Conservation (phyloP, 805 yeast species). For the Nakazawaea ishiwadae region DNA sequence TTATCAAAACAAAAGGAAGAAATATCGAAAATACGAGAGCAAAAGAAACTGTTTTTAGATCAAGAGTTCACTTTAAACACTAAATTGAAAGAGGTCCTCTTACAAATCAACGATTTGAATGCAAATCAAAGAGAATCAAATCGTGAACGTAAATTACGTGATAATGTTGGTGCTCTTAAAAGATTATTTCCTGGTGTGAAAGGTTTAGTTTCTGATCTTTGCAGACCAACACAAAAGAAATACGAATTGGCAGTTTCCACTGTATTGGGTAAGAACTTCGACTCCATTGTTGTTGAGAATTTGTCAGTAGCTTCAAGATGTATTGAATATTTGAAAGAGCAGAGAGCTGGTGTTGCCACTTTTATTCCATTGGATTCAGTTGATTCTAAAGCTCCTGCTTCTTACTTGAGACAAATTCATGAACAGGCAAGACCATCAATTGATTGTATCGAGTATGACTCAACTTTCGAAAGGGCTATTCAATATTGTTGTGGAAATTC, state of each 20-base stretch:
- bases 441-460: slow-evolving; percentile 71
- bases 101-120: slow-evolving; percentile 63
- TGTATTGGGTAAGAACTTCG: slow-evolving; percentile 72
- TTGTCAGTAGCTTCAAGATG: slow-evolving; percentile 70
- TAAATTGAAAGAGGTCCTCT: slow-evolving; percentile 53
- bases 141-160: slow-evolving; percentile 65
- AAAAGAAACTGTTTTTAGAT: slow-evolving; percentile 31
- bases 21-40: slow-evolving; percentile 25
- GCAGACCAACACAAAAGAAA: slow-evolving; percentile 68
- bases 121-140: slow-evolving; percentile 75
- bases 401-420: slow-evolving; percentile 48
- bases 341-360: slow-evolving; percentile 78
- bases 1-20: slow-evolving; percentile 24
- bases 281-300: slow-evolving; percentile 80
- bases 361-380: slow-evolving; percentile 87
- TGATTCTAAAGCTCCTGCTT: slow-evolving; percentile 47
- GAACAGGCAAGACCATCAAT: slow-evolving; percentile 58
- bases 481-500: slow-evolving; percentile 78
- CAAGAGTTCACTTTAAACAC: slow-evolving; percentile 61
- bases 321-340: slow-evolving; percentile 75
- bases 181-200: slow-evolving; percentile 80
- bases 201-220: slow-evolving; percentile 77
- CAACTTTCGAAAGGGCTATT: slow-evolving; percentile 67
- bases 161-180: slow-evolving; percentile 63
- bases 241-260: slow-evolving; percentile 74